Evolutionary conservation across 306 rosid species (phyloP).

Genomic region (Vicia villosa): DNA sequence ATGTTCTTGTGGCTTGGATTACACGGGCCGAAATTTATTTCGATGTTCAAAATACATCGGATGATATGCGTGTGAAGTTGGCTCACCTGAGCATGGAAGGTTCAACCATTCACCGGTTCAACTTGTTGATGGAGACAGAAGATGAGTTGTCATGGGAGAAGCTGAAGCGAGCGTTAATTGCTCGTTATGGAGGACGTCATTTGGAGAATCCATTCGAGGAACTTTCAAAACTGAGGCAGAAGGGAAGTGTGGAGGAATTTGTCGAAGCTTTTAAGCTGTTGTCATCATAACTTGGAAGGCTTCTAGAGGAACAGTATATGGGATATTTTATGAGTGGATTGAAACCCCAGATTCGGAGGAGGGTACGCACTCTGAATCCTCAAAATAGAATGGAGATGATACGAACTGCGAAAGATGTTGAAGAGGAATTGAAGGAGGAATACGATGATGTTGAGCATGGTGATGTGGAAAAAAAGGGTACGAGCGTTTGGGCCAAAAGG

Average conservation of each 20-base stretch:
- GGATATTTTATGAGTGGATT: too few relatives aligned
- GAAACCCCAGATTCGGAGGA: neutral
- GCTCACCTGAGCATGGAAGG: too few relatives aligned
- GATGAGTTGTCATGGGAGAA: too few relatives aligned
- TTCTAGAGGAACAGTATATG: neutral
- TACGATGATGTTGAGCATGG: neutral
- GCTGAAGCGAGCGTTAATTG: neutral
- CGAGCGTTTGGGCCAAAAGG: too few relatives aligned
- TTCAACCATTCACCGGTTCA: too few relatives aligned
- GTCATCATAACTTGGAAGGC: neutral
- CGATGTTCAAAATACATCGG: too few relatives aligned
- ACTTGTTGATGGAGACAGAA: too few relatives aligned
- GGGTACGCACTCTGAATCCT: neutral
- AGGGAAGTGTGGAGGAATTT: neutral
- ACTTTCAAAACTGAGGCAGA: neutral
- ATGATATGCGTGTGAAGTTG: too few relatives aligned
- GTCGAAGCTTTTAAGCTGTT: neutral
- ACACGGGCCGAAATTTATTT: too few relatives aligned
- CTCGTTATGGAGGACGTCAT: neutral
- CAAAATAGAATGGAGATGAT: neutral
- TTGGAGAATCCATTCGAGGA: neutral
- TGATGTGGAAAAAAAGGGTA: too few relatives aligned
- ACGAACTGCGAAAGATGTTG: neutral
- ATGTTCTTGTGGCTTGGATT: too few relatives aligned
- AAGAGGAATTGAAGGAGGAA: neutral